Percentiles rank a stretch among this genome's conserved stretches.
phyloP scores from a whole-genome alignment of 257 asterid genomes.

The Solanum arcanum region DNA sequence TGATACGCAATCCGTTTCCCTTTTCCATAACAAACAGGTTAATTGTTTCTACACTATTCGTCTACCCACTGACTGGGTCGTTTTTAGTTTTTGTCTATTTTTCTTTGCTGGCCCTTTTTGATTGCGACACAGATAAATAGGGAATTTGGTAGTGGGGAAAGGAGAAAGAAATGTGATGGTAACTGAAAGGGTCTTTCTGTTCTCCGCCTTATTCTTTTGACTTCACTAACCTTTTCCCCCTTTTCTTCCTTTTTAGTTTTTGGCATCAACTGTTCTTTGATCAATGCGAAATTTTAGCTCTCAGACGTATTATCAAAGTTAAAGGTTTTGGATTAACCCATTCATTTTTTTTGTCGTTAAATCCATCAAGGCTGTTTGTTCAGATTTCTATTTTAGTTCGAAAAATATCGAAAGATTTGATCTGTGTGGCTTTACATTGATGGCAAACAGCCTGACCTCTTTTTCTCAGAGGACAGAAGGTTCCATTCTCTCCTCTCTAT shows the following conservation, averaged over 20 bases:
- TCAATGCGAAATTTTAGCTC: neutral
- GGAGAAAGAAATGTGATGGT: neutral
- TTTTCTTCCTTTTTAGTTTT: neutral
- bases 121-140: neutral
- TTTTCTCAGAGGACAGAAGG: slow-evolving; percentile 11
- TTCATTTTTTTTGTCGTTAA: neutral
- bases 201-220: neutral
- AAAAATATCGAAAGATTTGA: neutral
- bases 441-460: slow-evolving; percentile 7
- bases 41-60: neutral
- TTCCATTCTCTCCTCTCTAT: neutral
- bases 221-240: neutral
- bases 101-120: neutral
- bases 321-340: neutral
- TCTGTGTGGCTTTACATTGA: neutral
- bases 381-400: neutral
- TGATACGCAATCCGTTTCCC: neutral
- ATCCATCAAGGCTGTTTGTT: neutral
- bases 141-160: neutral
- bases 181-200: neutral
- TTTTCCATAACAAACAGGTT: neutral
- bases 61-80: neutral
- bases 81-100: neutral
- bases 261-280: neutral
- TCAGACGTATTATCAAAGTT: neutral